A percentile compares a stretch with the other conserved stretches of the same genome.
Conservation (phyloP, 257 asterid species). For the Nicotiana otophora region DNA sequence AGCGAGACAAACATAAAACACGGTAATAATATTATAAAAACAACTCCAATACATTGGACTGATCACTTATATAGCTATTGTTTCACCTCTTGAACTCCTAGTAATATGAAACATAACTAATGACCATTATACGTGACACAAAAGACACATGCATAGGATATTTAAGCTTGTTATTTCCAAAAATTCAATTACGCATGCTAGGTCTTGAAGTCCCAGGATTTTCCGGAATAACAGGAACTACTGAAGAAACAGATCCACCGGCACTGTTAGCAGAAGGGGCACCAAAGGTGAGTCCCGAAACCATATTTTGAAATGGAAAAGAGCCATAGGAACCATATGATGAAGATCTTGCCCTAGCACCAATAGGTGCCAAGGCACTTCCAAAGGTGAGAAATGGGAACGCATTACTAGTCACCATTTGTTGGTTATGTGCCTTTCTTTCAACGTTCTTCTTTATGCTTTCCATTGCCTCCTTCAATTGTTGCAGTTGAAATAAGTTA, state of each 20-base stretch:
- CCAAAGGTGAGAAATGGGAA: slow-evolving; percentile 6
- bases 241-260: background rate
- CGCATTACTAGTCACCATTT: background rate
- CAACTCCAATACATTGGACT: too few species aligned
- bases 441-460: background rate
- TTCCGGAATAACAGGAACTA: background rate
- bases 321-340: background rate
- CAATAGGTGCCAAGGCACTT: background rate
- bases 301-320: background rate
- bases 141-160: background rate
- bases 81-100: too few species aligned
- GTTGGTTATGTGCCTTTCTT: background rate
- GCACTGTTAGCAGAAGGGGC: background rate
- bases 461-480: slow-evolving; percentile 2
- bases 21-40: too few species aligned
- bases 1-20: too few species aligned
- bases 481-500: slow-evolving; percentile 9
- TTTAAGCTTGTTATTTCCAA: background rate
- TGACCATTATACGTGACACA: background rate
- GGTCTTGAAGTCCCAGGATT: too few species aligned
- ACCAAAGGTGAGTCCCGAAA: background rate
- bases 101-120: background rate
- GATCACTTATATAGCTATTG: too few species aligned
- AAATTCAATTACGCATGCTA: background rate
- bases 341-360: background rate